Base-by-base conservation (phyloP, 2,329 filamentous ascomycete genomes). In the Orbilia javanica region DNA sequence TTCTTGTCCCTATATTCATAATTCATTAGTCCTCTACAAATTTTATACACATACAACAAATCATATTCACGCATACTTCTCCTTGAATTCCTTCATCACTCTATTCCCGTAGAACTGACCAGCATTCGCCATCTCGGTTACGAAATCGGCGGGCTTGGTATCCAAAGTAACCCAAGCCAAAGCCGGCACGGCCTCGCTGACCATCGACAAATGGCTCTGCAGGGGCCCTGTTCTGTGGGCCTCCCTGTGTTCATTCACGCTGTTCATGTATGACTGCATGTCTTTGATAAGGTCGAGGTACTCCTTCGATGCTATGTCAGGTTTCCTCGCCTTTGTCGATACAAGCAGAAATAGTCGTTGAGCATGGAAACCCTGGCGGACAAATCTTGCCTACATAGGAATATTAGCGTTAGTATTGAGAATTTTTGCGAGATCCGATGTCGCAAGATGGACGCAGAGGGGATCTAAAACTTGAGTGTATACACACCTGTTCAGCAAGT, bases 71-170 rank as follows among this genome's bases (percentile, higher is more conserved):
- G n/a, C 88, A 81, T 83, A 92, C 90, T 90, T 91, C 80, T 92
- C 94, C 85, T 96, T 97, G 84, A 92, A 91, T 82, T 96, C 92
- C 85, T 94, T 97, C 81, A 98, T 86, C 42, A 99, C 93, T 81
- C 94, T 90, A 86, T 99, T 98, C 36, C 96, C 96, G 82, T 93
- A 97, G 86, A 97, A 97, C 84, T 98, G 92, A 46, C 94, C 93
- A 63, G 93, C 91, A 31, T 91, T 90, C 20, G 97, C 87, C 75
- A 91, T 91, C 81, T 97, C 94, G 55, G 91, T 91, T 55, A 98
- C 92, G 82, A 94, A 93, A 82, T 96, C 94, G 80, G 89, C 90
- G 1, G 96, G 96, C 83, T 93, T 94, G 80, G 86, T 88, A 65
- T 96, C 92, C 60, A 96, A 89, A 0, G 91, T 92, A 73, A 98